Percentiles rank a stretch among this genome's conserved stretches.
Conservation (phyloP, 192 early-diverging fungal genomes). For the Ambispora gerdemannii region DNA sequence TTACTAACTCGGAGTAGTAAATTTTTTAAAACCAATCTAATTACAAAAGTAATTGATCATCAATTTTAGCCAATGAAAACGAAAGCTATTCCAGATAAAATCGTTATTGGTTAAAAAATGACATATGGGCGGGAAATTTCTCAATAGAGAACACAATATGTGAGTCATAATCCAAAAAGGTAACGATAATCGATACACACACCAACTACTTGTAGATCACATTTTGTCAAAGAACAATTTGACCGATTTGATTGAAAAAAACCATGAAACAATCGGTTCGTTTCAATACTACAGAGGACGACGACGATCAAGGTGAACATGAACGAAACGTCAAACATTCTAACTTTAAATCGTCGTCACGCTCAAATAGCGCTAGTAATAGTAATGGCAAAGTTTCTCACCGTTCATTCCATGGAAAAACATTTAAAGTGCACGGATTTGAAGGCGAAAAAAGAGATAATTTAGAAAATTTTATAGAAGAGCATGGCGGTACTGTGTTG, state of each 20-base stretch:
- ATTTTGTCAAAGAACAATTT: not conserved
- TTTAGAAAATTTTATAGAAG: not conserved
- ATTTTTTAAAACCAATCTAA: no score
- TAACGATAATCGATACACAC: no score
- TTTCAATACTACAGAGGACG: slow-evolving; percentile 16
- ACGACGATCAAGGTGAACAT: not conserved
- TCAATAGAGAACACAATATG: no score
- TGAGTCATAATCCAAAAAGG: no score
- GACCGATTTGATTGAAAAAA: not conserved
- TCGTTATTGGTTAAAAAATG: no score
- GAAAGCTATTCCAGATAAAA: no score
- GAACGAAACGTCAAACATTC: not conserved
- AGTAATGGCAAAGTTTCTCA: not conserved
- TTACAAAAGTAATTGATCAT: no score
- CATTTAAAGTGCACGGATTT: not conserved
- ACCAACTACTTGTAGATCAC: no score
- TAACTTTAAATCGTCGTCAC: not conserved
- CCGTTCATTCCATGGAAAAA: not conserved
- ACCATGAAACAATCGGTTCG: slow-evolving; percentile 18
- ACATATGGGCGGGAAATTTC: no score
- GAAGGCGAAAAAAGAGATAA: not conserved
- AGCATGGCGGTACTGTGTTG: not conserved
- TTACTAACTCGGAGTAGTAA: no score
- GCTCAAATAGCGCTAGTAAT: not conserved
- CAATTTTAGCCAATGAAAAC: no score